phyloP scores from a whole-genome alignment of 2,329 filamentous ascomycete species.

The Penicillium aurantiogriseum region DNA sequence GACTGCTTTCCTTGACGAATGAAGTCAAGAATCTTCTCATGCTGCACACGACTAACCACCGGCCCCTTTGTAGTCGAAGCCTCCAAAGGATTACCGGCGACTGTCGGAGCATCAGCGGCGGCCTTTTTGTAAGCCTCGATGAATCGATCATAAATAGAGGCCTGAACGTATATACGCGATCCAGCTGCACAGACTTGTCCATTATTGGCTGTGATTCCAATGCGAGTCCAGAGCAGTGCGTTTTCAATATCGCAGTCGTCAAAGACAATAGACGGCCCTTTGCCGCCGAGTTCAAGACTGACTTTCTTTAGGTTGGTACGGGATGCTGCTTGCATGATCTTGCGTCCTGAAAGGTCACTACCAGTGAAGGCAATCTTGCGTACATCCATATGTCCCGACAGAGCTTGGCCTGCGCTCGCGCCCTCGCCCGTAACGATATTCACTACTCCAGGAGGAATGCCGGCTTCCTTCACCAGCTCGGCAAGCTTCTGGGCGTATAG shows the following conservation, averaged over 20 bases:
- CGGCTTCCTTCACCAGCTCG: constrained; percentile 49
- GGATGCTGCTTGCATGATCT: constrained; percentile 31
- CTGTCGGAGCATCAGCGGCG: constrained; percentile 51
- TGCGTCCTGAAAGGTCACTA: constrained; percentile 28
- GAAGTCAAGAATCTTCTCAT: constrained; percentile 25
- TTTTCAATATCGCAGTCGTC: constrained; percentile 35
- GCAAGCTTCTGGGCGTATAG: constrained; percentile 50
- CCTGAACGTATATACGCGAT: constrained; percentile 37
- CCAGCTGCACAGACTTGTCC: constrained; percentile 36
- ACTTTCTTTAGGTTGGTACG: constrained; percentile 36
- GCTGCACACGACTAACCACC: constrained; percentile 21
- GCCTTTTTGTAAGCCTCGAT: constrained; percentile 44
- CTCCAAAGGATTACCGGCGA: constrained; percentile 24
- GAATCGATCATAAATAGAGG: constrained; percentile 32
- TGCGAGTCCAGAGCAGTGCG: constrained; percentile 30
- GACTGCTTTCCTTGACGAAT: constrained; percentile 24
- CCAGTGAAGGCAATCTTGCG: constrained; percentile 39
- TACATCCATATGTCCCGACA: constrained; percentile 32
- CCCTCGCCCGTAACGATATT: constrained; percentile 62
- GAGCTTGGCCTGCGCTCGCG: constrained; percentile 49
- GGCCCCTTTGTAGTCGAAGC: constrained; percentile 25
- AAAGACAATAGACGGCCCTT: constrained; percentile 36
- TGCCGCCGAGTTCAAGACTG: constrained; percentile 37
- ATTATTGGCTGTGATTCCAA: constrained; percentile 32
- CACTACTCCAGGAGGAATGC: constrained; percentile 57